Percentiles rank a stretch among this genome's conserved stretches.
Conservation (phyloP, 495 filamentous ascomycete genomes). For the Penicillium tannophilum region DNA sequence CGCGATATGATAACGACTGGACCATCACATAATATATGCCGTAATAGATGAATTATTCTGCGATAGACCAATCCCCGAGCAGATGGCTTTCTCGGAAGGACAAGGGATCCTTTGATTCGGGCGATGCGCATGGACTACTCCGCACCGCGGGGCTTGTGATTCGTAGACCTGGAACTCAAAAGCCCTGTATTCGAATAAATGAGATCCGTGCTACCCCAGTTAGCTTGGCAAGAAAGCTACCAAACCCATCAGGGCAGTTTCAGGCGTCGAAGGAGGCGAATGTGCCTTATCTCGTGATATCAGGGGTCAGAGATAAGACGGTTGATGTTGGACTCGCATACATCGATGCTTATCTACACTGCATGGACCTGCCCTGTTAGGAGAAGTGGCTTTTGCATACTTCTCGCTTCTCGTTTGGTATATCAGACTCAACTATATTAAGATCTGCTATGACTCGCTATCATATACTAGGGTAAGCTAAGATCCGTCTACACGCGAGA, state of each 20-base stretch:
- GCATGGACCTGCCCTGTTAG: slow-evolving; percentile 21
- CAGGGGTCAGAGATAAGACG: slow-evolving; percentile 21
- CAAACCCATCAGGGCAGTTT: slow-evolving; percentile 37
- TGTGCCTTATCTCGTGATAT: slow-evolving; percentile 13
- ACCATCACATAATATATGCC: background rate
- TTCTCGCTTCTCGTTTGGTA: background rate
- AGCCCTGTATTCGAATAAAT: slow-evolving; percentile 14
- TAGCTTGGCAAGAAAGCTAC: slow-evolving; percentile 26
- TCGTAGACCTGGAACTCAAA: slow-evolving; percentile 15
- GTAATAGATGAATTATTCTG: background rate
- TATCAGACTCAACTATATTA: background rate
- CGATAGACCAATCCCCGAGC: slow-evolving; percentile 2
- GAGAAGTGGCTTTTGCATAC: slow-evolving; percentile 5
- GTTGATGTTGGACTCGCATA: background rate
- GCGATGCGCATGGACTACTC: slow-evolving; percentile 16
- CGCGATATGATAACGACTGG: background rate
- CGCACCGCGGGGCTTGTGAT: slow-evolving; percentile 21
- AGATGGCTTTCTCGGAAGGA: background rate
- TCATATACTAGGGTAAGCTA: too few species aligned
- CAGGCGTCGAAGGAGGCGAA: slow-evolving; percentile 28
- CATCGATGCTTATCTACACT: slow-evolving; percentile 18
- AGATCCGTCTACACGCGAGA: background rate
- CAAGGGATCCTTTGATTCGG: slow-evolving; percentile 8
- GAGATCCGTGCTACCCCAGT: slow-evolving; percentile 18
- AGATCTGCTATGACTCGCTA: background rate